Conservation (phyloP, 129 eudicot species). For the Flaveria bidentis region DNA sequence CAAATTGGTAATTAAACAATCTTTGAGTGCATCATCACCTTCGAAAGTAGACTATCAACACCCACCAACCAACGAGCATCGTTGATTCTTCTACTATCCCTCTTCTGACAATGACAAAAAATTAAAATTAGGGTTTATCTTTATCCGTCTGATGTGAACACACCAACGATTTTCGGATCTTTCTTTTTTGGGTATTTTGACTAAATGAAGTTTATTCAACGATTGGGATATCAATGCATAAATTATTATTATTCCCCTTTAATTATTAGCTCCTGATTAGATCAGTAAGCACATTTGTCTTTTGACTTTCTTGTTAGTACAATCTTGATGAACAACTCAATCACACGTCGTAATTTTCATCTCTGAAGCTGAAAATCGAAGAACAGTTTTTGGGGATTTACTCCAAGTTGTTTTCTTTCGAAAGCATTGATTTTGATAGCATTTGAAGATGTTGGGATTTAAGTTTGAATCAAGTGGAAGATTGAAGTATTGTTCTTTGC, state of each 20-base stretch:
- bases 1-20: neutral
- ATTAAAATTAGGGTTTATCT: neutral
- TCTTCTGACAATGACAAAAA: too few relatives aligned
- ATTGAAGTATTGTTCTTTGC: conserved; percentile 25
- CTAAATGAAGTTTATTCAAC: conserved; percentile 23
- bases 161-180: conserved; percentile 18
- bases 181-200: conserved; percentile 20
- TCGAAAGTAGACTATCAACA: neutral
- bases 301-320: conserved; percentile 22
- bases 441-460: conserved; percentile 27
- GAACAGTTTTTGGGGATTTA: neutral
- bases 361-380: neutral
- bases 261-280: conserved; percentile 23
- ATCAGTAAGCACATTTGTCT: conserved; percentile 1
- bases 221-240: conserved; percentile 29
- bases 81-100: too few relatives aligned
- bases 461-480: conserved; percentile 30
- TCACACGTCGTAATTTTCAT: neutral
- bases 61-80: neutral
- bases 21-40: neutral
- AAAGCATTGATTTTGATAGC: neutral
- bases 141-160: conserved; percentile 26
- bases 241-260: conserved; percentile 29
- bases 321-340: conserved; percentile 11
- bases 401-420: neutral